Base-by-base conservation (phyloP, 495 filamentous ascomycete genomes). In the Hamigera avellanea region DNA sequence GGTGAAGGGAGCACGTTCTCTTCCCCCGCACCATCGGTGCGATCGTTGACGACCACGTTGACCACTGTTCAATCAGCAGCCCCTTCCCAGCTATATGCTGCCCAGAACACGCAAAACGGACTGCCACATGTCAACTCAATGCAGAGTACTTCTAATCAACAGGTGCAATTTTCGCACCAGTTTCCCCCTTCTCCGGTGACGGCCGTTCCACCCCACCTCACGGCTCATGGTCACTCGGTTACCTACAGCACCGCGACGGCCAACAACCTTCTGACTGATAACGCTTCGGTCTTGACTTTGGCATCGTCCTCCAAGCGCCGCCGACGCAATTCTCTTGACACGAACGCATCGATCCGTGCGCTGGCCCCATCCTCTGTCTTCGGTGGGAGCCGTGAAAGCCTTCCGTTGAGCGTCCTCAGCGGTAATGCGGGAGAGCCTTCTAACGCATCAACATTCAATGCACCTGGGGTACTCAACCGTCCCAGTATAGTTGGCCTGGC, bases 221-320 rank as follows among this genome's bases (percentile, higher is more conserved):
- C 72, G 2, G 72, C 75, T 32, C 64, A 73, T 12, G 73, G 73
- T 15, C 72, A 89, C 46, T 84, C 85, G 0, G 73, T 79, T 19
- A 94, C 88, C 3, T 98, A 98, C 59, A 79, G 64, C 40, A 76
- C 76, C 3, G 91, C 88, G 0, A 95, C 86, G 0, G 91, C 91
- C 29, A 93, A 95, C 60, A 87, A 87, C 53, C 69, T 91, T 10
- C 64, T 95, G 16, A 93, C 85, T 6, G 91, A 98, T 51, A 88
- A 98, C 52, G 91, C 91, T 1, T 95, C 87, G 13, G 89, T 96
- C 39, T 72, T 98, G 17, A 98, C 91, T 0, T 72, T 98, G n/a
- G 91, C 91, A 1, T 95, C 87, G 5, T 95, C 88, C 0, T 94
- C 87, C 14, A 93, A 95, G 54, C 75, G 81, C 18, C 80, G 85